Base-by-base conservation (phyloP, 148 eudicot species). In the Fagopyrum homotropicum region DNA sequence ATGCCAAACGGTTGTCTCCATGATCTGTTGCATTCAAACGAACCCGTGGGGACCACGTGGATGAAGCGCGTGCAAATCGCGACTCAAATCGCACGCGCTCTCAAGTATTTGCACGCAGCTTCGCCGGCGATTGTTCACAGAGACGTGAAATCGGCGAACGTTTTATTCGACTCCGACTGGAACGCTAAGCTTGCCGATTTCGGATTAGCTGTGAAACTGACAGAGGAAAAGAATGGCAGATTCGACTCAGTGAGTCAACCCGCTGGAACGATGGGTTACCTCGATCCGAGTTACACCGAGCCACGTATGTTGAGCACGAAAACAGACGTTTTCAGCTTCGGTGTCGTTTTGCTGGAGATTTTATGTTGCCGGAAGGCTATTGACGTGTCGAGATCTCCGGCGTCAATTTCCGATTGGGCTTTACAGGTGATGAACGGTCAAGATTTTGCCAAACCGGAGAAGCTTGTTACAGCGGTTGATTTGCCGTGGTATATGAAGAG, bases 231-330 rank as follows among this genome's bases (percentile, higher is more conserved):
- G 63, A 80, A 81, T 73, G 80, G 15, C 7, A 26, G 73, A 19
- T 83, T 59, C 17, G 71, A 82, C 75, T 72, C 80, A 8, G 10
- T 66, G 77, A 78, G 75, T 57, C 86, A 40, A 48, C 95, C 95
- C 17, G 93, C 97, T 0, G 97, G 95, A 5, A 92, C 97, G 2
- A 87, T 92, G 3, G 95, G 93, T 48, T 90, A 92, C 81, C 66
- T 92, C 55, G 97, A 92, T 73, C 97, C 97, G 64, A 48, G 77
- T 76, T 92, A 88, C 75, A 87, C 91, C 15, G 69, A 85, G 14
- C 89, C 97, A 19, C 71, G 87, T 77, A 86, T 73, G 80, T 59
- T 92, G 70, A 87, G 91, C 86, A 82, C 87, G 0, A 86, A 82
- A 75, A 87, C 52, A 52, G 97, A 90, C 43, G 88, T 92, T 17